Evolutionary conservation across 345 rosid species (phyloP), one percentile per base, ranked within the genome.

Genomic region (sweet orange (Citrus sinensis)): DNA sequence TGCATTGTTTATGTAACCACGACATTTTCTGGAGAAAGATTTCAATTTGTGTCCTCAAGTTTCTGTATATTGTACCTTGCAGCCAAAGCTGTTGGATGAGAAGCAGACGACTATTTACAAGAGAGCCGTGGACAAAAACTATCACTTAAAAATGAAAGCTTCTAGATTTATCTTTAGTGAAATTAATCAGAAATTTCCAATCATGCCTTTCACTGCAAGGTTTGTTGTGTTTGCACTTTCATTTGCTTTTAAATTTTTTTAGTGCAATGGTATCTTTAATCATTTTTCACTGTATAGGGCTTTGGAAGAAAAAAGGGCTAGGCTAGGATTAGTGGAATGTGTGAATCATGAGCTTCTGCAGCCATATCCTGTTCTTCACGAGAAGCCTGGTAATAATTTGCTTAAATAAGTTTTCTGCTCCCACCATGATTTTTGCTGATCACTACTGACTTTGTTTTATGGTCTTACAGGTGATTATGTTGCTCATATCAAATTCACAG

Each of bases 161-260:
- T 97, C 99, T 73, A 88, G 99, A 84, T 97, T 97, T 86, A 93
- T 93, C 80, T 88, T 94, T 85, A 94, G 98, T 76, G 99, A 97
- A 85, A 92, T 97, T 69, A 92, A 71, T 66, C 94, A 94, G 83
- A 94, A 87, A 51, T 93, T 88, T 63, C 91, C 96, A 6, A 89
- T 87, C 74, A 88, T 97, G 94, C 98, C 98, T 29, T 94, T 97
- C 83, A 81, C 90, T 65, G 97, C 99, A 49, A 92, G 99, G 98
- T 97, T 32, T 72, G 78, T 69, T 22, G 24, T 56, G 56, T n/a
- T 39, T 16, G 7, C 22, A 0, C 59, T 37, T 7, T 5, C 42
- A 51, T 55, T 78, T 65, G 0, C 11, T 65, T 39, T 54, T 17
- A 35, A 9, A 10, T 60, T 34, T 32, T 17, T 19, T 7, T 22